Conservation (phyloP, 2,329 filamentous ascomycete genomes). For the Trichoderma arundinaceum region DNA sequence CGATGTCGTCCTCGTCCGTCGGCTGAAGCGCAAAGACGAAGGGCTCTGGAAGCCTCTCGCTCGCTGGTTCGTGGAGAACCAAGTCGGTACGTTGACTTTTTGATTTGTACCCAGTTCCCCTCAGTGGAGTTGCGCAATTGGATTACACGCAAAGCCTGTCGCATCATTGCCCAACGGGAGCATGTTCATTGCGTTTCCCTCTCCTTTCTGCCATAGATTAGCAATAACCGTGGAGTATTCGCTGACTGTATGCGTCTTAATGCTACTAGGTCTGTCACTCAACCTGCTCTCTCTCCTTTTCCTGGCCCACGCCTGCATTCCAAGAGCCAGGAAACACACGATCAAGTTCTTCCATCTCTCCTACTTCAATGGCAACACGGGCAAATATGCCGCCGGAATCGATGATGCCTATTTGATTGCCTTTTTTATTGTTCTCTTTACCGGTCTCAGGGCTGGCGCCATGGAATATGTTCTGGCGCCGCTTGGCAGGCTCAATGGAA, state of each 20-base stretch:
- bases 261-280: conserved; percentile 71
- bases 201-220: conserved; percentile 28
- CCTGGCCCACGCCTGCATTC: conserved; percentile 81
- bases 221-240: background rate
- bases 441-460: conserved; percentile 77
- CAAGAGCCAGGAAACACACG: conserved; percentile 78
- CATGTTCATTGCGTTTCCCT: background rate
- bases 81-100: conserved; percentile 68
- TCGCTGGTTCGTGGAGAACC: conserved; percentile 76
- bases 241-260: background rate
- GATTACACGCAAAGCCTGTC: background rate
- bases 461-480: conserved; percentile 90
- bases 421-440: conserved; percentile 84
- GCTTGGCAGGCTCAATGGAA: conserved; percentile 72
- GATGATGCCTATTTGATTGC: conserved; percentile 80
- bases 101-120: background rate
- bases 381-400: conserved; percentile 75
- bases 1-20: conserved; percentile 61
- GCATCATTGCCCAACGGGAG: background rate
- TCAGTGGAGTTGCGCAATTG: background rate
- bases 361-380: conserved; percentile 74
- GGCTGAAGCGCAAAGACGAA: conserved; percentile 66
- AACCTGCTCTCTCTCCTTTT: conserved; percentile 84
- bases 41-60: conserved; percentile 65
- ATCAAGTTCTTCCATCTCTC: conserved; percentile 86